Evolutionary conservation across 192 early-diverging fungal species (phyloP).

Genomic region (Rhizoclosmatium sp.): DNA sequence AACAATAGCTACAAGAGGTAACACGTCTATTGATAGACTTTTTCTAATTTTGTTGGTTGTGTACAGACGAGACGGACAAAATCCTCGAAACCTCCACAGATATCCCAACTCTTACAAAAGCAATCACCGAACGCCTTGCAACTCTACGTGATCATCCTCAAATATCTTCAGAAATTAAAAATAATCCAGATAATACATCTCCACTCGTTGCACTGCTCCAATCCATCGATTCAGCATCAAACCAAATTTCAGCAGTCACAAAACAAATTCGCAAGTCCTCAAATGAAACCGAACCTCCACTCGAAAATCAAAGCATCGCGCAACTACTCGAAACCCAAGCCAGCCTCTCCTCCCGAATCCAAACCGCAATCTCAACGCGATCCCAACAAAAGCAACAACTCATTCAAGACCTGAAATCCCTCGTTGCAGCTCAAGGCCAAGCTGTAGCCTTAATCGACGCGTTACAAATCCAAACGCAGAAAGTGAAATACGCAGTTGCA

Average conservation of each 20-base stretch:
- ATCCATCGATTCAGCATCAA: neutral
- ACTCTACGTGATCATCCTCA: neutral
- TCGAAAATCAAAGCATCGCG: neutral
- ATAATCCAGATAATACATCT: neutral
- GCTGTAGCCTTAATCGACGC: constrained; percentile 6
- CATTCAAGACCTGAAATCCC: neutral
- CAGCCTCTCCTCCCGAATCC: neutral
- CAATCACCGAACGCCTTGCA: neutral
- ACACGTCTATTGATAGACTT: too few species aligned
- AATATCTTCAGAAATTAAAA: neutral
- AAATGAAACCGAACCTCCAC: neutral
- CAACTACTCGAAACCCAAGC: neutral
- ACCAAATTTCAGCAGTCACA: neutral
- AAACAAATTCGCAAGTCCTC: neutral
- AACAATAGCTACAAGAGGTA: too few species aligned
- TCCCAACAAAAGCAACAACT: constrained; percentile 6
- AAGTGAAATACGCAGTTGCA: constrained; percentile 28
- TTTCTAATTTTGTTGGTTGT: neutral
- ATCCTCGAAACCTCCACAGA: neutral
- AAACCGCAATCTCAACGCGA: neutral
- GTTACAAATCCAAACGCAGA: constrained; percentile 2
- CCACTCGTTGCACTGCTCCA: neutral
- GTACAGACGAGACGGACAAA: neutral
- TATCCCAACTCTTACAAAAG: neutral
- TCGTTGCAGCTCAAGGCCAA: neutral